Conservation (phyloP, 495 filamentous ascomycete species). For the Aspergillus diversus region DNA sequence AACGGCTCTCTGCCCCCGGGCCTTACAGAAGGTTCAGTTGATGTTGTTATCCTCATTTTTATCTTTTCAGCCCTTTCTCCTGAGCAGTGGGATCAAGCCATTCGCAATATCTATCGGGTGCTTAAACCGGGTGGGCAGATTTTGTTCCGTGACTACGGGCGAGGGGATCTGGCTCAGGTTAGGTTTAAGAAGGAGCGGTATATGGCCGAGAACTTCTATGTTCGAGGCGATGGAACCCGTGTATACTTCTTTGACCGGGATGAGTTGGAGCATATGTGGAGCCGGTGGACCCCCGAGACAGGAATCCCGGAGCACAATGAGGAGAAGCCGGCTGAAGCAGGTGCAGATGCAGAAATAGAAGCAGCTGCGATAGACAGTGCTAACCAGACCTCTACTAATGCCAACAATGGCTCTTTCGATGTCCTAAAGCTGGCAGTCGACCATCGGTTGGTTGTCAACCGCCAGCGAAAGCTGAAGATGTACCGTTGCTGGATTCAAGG, state of each 20-base stretch:
- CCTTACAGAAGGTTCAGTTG: constrained; percentile 73
- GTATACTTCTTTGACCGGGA: constrained; percentile 96
- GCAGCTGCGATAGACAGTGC: constrained; percentile 5
- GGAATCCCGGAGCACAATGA: constrained; percentile 31
- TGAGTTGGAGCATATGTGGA: constrained; percentile 80
- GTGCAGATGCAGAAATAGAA: background rate
- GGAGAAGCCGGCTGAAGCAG: constrained; percentile 7
- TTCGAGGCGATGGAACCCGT: constrained; percentile 90
- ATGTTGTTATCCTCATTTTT: constrained; percentile 92
- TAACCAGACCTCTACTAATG: constrained; percentile 13
- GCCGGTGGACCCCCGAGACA: constrained; percentile 49
- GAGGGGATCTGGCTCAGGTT: constrained; percentile 94
- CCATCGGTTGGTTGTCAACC: constrained; percentile 87
- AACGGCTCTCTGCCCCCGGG: constrained; percentile 66
- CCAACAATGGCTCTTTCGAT: constrained; percentile 56
- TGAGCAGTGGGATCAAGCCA: constrained; percentile 77
- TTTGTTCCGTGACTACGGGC: constrained; percentile 93
- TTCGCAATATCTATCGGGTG: constrained; percentile 77
- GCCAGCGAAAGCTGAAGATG: constrained; percentile 91
- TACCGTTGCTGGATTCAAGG: constrained; percentile 97
- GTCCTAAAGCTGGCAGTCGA: constrained; percentile 79
- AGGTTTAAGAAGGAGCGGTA: constrained; percentile 93
- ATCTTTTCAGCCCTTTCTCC: constrained; percentile 93
- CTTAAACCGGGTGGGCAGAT: constrained; percentile 89
- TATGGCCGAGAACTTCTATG: constrained; percentile 95